Percentiles rank a stretch among this genome's conserved stretches.
Conservation (phyloP, 768 basidiomycete genomes). For the Baorangia bicolor region DNA sequence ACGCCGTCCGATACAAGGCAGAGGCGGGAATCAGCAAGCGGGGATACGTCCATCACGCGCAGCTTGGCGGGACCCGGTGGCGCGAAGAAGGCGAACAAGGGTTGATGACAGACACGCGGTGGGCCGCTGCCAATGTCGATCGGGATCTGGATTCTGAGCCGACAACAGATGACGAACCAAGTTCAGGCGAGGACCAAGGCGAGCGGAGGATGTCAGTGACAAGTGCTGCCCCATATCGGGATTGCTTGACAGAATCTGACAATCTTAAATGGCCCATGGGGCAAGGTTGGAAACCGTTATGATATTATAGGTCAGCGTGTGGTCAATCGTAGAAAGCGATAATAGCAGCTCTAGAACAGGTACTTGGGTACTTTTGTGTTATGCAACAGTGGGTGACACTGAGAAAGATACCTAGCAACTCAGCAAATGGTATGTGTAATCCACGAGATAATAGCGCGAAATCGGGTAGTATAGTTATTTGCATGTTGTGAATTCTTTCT, state of each 20-base stretch:
- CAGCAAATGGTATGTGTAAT: constrained; percentile 17
- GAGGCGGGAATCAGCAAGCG: constrained; percentile 64
- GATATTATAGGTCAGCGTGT: constrained; percentile 3
- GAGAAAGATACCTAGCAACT: constrained; percentile 27
- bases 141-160: constrained; percentile 20
- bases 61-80: constrained; percentile 25
- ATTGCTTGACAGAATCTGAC: constrained; percentile 35
- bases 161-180: constrained; percentile 27
- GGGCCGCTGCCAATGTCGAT: constrained; percentile 28
- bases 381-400: constrained; percentile 5
- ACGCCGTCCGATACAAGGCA: constrained; percentile 67
- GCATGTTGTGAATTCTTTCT: neutral
- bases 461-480: neutral
- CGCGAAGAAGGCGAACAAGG: constrained; percentile 37
- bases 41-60: constrained; percentile 50
- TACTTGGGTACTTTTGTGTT: constrained; percentile 18
- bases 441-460: constrained; percentile 15
- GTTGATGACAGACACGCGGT: constrained; percentile 39
- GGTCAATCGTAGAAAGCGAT: neutral
- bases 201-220: neutral
- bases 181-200: constrained; percentile 17
- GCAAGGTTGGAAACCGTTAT: constrained; percentile 53
- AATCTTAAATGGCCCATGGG: constrained; percentile 61
- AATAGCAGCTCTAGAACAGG: constrained; percentile 2
- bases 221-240: constrained; percentile 2